Evolutionary conservation across 495 filamentous ascomycete species (phyloP).

Genomic region (Hypoxylon fuscum): DNA sequence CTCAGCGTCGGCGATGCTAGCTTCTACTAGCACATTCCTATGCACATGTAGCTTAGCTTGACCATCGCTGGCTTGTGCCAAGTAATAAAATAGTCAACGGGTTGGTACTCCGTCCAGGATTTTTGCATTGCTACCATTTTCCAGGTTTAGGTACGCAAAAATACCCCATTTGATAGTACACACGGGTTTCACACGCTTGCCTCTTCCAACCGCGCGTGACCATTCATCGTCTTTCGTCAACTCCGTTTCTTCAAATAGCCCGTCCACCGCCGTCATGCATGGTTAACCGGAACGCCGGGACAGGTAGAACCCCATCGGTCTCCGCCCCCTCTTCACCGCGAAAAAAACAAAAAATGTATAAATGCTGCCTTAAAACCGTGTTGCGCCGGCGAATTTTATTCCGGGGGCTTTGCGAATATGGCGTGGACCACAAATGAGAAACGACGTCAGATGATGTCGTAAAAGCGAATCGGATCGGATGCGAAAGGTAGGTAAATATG

Average conservation of each 20-base stretch:
- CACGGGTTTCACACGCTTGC: not conserved
- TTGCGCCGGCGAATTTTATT: constrained; percentile 40
- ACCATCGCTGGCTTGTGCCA: no score
- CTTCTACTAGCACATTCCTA: no score
- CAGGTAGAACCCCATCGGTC: constrained; percentile 31
- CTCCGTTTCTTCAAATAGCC: not conserved
- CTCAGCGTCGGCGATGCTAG: no score
- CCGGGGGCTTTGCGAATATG: constrained; percentile 16
- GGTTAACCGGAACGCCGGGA: constrained; percentile 42
- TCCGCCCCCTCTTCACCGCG: constrained; percentile 17
- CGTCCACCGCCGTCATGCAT: constrained; percentile 42
- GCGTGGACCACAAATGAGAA: constrained; percentile 39
- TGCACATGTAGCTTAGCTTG: no score
- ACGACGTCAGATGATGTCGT: constrained; percentile 20
- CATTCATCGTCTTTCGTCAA: constrained; percentile 34
- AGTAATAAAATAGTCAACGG: no score
- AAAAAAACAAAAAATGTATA: constrained; percentile 32
- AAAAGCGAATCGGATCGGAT: constrained; percentile 5
- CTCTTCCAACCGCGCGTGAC: constrained; percentile 15
- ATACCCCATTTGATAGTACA: no score
- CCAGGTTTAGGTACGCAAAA: no score
- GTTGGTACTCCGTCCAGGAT: no score
- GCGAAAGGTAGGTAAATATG: constrained; percentile 17
- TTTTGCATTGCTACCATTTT: no score
- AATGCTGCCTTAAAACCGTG: constrained; percentile 40